These are phyloP conservation scores for Coniochaeta hoffmannii DNA, from an alignment of 2,329 filamentous ascomycete species.

Conservation along the genomic window DNA sequence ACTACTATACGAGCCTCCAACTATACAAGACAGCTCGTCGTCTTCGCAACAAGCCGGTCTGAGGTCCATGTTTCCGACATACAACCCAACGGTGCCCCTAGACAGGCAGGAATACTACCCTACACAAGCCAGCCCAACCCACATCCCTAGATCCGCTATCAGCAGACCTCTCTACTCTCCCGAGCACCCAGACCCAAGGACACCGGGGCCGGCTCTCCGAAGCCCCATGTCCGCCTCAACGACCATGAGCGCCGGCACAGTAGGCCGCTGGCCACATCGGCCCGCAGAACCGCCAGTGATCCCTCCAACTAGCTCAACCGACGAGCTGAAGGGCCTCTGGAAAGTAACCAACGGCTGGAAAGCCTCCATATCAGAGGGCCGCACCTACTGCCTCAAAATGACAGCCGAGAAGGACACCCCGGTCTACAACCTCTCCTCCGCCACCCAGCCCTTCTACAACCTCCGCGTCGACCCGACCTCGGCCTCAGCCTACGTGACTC, in stretches of 20 bases:
- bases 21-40: conserved; percentile 1
- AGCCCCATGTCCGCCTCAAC: conserved; percentile 3
- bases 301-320: conserved; percentile 46
- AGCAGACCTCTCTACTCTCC: conserved; percentile 57
- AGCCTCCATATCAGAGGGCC: conserved; percentile 50
- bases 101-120: conserved; percentile 65
- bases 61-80: conserved; percentile 69
- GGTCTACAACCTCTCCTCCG: conserved; percentile 54
- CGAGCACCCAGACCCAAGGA: conserved; percentile 16
- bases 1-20: conserved; percentile 19
- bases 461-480: conserved; percentile 58
- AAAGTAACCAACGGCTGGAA: conserved; percentile 64
- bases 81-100: conserved; percentile 60
- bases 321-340: conserved; percentile 60
- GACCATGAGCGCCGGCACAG: conserved; percentile 6
- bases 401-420: conserved; percentile 51
- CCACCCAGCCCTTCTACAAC: conserved; percentile 57
- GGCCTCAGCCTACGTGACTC: conserved; percentile 51
- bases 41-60: conserved; percentile 31
- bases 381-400: conserved; percentile 52
- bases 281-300: conserved; percentile 34
- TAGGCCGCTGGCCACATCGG: conserved; percentile 10
- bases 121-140: conserved; percentile 54
- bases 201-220: conserved; percentile 1
- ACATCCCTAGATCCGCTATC: conserved; percentile 57